These are phyloP conservation scores for Vaccinium myrtillus DNA, from an alignment of 148 eudicot species.

Conservation along the genomic window DNA sequence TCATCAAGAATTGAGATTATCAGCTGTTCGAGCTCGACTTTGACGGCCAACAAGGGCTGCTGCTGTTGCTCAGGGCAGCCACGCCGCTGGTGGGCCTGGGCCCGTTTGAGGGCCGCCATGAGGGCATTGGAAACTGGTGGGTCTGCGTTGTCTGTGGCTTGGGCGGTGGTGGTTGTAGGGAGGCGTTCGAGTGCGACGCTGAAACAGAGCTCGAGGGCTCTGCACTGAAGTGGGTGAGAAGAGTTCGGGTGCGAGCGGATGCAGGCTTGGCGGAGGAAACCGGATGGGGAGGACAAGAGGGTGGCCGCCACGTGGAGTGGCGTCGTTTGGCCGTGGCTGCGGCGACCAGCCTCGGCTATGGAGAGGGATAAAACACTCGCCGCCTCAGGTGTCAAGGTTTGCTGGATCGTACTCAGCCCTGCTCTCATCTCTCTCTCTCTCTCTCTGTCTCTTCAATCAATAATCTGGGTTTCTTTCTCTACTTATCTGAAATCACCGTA, in stretches of 20 bases:
- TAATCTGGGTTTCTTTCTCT: not conserved
- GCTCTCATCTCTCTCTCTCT: slow-evolving; percentile 55
- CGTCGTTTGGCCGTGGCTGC: slow-evolving; percentile 91
- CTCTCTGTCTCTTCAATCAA: not conserved
- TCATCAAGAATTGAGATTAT: slow-evolving; percentile 83
- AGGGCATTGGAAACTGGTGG: slow-evolving; percentile 90
- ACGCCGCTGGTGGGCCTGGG: slow-evolving; percentile 87
- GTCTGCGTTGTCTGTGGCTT: slow-evolving; percentile 29
- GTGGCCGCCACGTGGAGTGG: slow-evolving; percentile 95
- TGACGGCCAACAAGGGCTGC: slow-evolving; percentile 83
- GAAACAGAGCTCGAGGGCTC: slow-evolving; percentile 93
- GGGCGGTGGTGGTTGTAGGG: slow-evolving; percentile 41
- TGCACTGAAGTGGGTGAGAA: slow-evolving; percentile 90
- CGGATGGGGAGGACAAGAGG: slow-evolving; percentile 59
- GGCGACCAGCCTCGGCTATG: slow-evolving; percentile 74
- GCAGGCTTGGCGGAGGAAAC: slow-evolving; percentile 79
- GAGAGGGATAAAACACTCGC: slow-evolving; percentile 68
- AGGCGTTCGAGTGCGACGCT: slow-evolving; percentile 86
- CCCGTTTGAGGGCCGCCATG: slow-evolving; percentile 87
- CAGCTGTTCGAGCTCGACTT: slow-evolving; percentile 88
- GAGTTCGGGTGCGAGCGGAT: slow-evolving; percentile 91
- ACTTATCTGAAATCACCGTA: slow-evolving; percentile 12
- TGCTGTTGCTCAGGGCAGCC: slow-evolving; percentile 97
- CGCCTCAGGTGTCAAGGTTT: slow-evolving; percentile 88
- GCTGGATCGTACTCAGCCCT: slow-evolving; percentile 84